A percentile compares a stretch with the other conserved stretches of the same genome.
Conservation (phyloP, 768 basidiomycete genomes). For the Russula olivacea region DNA sequence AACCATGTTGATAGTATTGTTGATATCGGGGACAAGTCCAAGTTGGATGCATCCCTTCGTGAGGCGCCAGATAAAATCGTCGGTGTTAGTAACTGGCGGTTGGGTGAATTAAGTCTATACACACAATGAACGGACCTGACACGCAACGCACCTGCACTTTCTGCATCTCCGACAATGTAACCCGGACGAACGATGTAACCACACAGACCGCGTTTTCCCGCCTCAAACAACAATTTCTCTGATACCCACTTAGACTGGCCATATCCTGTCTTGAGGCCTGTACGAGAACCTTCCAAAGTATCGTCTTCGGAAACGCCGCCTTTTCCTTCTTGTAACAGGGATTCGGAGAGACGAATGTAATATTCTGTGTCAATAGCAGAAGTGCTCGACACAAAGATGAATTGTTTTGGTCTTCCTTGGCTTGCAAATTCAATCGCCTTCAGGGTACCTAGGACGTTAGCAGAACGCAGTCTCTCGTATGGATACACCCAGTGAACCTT, state of each 20-base stretch:
- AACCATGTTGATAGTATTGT: conserved; percentile 97
- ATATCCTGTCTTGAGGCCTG: conserved; percentile 80
- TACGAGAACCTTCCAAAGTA: conserved; percentile 78
- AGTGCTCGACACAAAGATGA: conserved; percentile 93
- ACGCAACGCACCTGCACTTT: conserved; percentile 63
- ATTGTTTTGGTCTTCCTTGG: conserved; percentile 61
- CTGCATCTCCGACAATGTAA: conserved; percentile 92
- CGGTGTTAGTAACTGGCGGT: conserved; percentile 80
- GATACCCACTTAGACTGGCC: conserved; percentile 99
- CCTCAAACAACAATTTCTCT: conserved; percentile 90
- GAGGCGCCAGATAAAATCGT: conserved; percentile 97
- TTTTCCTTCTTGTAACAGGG: conserved; percentile 41
- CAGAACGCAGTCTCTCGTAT: conserved; percentile 83
- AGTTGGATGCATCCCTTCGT: conserved; percentile 98
- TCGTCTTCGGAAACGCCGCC: conserved; percentile 83
- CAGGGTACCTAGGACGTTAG: conserved; percentile 91
- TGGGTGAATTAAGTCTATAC: neutral
- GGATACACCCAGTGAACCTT: conserved; percentile 99
- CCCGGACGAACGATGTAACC: conserved; percentile 90
- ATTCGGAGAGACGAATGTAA: conserved; percentile 84
- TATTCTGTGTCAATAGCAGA: conserved; percentile 90
- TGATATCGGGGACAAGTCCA: conserved; percentile 94
- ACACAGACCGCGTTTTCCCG: conserved; percentile 74
- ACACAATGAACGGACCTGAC: neutral
- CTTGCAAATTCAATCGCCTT: conserved; percentile 77